Evolutionary conservation across 2,329 filamentous ascomycete genomes (phyloP).

Genomic region (Tolypocladium pustulatum): DNA sequence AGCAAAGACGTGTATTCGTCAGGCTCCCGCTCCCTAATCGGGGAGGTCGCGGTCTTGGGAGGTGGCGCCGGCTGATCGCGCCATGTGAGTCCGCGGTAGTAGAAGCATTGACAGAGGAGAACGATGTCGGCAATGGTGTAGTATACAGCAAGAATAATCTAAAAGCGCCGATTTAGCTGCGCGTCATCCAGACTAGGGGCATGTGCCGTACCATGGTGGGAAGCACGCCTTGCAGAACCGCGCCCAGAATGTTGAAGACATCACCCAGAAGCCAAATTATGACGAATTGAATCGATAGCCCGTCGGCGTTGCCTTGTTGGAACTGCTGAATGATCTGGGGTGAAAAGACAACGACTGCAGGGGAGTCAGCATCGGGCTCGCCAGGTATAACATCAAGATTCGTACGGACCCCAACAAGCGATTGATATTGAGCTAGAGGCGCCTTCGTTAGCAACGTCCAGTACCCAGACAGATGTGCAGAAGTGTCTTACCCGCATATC

Average conservation of each 20-base stretch:
- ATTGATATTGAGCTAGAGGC: slow-evolving; percentile 74
- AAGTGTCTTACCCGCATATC: slow-evolving; percentile 61
- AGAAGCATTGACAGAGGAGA: slow-evolving; percentile 82
- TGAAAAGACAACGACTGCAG: slow-evolving; percentile 77
- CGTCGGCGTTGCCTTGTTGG: slow-evolving; percentile 72
- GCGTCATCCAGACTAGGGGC: not conserved
- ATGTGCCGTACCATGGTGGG: slow-evolving; percentile 65
- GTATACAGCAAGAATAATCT: slow-evolving; percentile 85
- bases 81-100: slow-evolving; percentile 78
- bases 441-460: slow-evolving; percentile 5
- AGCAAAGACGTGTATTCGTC: slow-evolving; percentile 45
- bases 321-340: slow-evolving; percentile 97
- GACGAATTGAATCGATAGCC: slow-evolving; percentile 82
- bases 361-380: slow-evolving; percentile 1
- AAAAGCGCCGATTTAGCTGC: not conserved
- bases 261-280: slow-evolving; percentile 89
- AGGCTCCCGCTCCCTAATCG: slow-evolving; percentile 26
- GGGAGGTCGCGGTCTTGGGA: slow-evolving; percentile 26
- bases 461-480: not conserved
- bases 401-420: slow-evolving; percentile 62
- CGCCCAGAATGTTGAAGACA: slow-evolving; percentile 94
- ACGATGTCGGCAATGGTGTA: slow-evolving; percentile 90
- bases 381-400: not conserved
- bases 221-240: slow-evolving; percentile 79
- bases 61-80: slow-evolving; percentile 39